Evolutionary conservation across 2,329 filamentous ascomycete species (phyloP), one percentile per base, ranked within the genome.

Genomic region (Pezicula carpinea): DNA sequence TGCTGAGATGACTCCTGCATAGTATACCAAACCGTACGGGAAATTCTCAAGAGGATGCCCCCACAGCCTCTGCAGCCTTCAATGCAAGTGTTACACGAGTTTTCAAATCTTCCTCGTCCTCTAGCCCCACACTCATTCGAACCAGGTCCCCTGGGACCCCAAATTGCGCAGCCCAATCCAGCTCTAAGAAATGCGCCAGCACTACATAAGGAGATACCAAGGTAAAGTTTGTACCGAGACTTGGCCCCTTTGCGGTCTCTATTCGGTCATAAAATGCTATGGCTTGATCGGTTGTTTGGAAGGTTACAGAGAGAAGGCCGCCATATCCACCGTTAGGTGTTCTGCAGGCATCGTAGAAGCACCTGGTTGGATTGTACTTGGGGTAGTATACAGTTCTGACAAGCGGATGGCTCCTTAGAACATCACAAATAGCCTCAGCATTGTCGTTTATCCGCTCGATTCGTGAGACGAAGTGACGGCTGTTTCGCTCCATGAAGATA

Each of bases 201-300:
- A 99, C 72, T 18, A 93, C 89, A 65, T 96, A 99, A 0, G 93
- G 93, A 41, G 85, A 95, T 48, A 85, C 85, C 32, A 99, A 73
- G 0, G 93, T 97, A 64, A 99, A 99, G 66, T 99, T 99, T 1
- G 93, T 97, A 2, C 93, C 93, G 42, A 99, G 72, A 66, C 90
- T 96, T 0, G 93, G 93, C 0, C 93, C 93, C 67, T 99, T 99
- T 33, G 89, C 83, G 1, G 90, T 93, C 52, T 95, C 82, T 14
- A 99, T 71, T 11, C 79, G 76, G 67, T 99, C 90, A 66, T 86
- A 96, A 65, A 97, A 96, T 1, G 80, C 77, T 45, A 89, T 72
- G 1, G 92, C 88, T 52, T 91, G 83, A 23, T 75, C 72, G 47
- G 76, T 80, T 2, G 74, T 74, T 56, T 87, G 71, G 60, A 97